A percentile compares a stretch with the other conserved stretches of the same genome.
Evolutionary conservation across 352 stramenopile genomes (phyloP).

Genomic region (Globisporangium cylindrosporum): DNA sequence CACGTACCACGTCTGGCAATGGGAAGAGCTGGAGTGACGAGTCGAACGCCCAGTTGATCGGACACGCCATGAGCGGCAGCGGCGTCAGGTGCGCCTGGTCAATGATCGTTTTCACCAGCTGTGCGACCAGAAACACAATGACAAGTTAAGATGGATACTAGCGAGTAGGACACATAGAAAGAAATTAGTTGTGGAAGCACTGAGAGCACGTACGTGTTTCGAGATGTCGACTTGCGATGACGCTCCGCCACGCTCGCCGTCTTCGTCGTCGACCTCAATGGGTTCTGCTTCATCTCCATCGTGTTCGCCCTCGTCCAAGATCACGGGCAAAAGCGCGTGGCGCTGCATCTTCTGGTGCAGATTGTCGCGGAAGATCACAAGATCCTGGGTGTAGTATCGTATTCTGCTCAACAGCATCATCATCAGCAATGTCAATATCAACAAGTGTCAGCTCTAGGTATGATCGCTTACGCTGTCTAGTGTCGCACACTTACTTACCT

Average conservation of each 20-base stretch:
- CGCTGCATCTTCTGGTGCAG: conserved; percentile 90
- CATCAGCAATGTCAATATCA: neutral
- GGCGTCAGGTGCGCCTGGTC: conserved; percentile 93
- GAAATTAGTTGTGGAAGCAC: neutral
- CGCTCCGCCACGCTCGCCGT: conserved; percentile 3
- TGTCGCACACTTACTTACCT: conserved; percentile 26
- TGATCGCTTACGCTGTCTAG: neutral
- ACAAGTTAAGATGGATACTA: neutral
- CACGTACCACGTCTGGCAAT: conserved; percentile 80
- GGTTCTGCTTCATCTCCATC: conserved; percentile 17
- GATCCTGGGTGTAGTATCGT: conserved; percentile 91
- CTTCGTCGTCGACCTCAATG: conserved; percentile 10
- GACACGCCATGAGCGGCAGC: conserved; percentile 78
- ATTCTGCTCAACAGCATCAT: conserved; percentile 40
- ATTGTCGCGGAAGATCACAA: conserved; percentile 92
- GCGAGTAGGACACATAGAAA: neutral
- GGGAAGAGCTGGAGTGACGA: conserved; percentile 91
- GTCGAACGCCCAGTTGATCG: conserved; percentile 95
- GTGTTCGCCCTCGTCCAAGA: conserved; percentile 21
- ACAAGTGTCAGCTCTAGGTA: neutral
- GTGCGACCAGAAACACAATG: neutral
- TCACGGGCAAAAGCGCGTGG: conserved; percentile 72
- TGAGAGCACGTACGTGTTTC: conserved; percentile 58
- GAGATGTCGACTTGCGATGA: conserved; percentile 61
- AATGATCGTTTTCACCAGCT: conserved; percentile 87